These are phyloP conservation scores for Starmerella powellii DNA, from an alignment of 805 yeast species.

Conservation along the genomic window DNA sequence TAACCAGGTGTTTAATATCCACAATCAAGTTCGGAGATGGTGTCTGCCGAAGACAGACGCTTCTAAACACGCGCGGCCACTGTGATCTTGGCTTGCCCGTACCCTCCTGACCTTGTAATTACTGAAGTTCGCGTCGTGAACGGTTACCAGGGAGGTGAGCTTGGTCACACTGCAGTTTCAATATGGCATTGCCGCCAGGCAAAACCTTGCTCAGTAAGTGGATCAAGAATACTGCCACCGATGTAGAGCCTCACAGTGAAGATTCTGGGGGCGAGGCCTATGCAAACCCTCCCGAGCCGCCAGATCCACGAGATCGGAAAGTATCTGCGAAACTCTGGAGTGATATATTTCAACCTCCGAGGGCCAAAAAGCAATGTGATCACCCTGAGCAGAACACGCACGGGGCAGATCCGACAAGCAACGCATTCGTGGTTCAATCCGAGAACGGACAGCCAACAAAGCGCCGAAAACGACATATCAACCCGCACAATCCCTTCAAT, in stretches of 20 bases:
- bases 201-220: constrained; percentile 11
- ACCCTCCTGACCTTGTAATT: neutral
- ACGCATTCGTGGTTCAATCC: too few relatives aligned
- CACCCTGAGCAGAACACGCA: too few relatives aligned
- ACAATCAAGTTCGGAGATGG: too few relatives aligned
- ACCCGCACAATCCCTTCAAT: constrained; percentile 4
- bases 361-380: too few relatives aligned
- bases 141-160: neutral
- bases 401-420: too few relatives aligned
- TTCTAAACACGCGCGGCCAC: neutral
- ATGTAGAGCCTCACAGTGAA: neutral
- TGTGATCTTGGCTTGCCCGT: too few relatives aligned
- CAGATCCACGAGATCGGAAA: neutral
- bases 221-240: constrained; percentile 4
- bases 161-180: too few relatives aligned
- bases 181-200: constrained; percentile 2
- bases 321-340: constrained; percentile 1
- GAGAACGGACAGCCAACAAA: neutral
- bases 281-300: too few relatives aligned
- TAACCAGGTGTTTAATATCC: neutral
- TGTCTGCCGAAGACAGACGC: neutral
- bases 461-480: neutral
- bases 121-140: neutral
- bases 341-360: constrained; percentile 7
- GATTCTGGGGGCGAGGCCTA: neutral